Percentiles rank a stretch among this genome's conserved stretches.
Evolutionary conservation across 495 filamentous ascomycete species (phyloP).

Genomic region (Penicillium argentinense): DNA sequence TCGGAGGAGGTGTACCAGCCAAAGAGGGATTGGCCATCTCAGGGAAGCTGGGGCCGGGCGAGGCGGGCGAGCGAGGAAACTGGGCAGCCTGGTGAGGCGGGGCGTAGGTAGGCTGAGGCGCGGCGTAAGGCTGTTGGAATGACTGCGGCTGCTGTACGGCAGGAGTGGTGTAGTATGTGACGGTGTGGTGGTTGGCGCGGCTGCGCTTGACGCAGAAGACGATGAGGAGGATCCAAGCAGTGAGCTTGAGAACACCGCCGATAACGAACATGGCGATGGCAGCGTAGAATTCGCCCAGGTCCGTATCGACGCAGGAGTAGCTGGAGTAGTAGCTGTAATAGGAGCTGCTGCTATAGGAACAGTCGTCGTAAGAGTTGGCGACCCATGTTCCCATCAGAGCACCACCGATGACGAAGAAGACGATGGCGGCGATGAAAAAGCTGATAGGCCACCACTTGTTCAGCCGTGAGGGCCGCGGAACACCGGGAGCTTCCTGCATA

Average conservation of each 20-base stretch:
- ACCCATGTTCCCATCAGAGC: constrained; percentile 19
- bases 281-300: constrained; percentile 17
- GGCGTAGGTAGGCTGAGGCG: constrained; percentile 14
- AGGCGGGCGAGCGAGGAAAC: constrained; percentile 12
- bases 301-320: constrained; percentile 1
- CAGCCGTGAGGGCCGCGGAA: constrained; percentile 1
- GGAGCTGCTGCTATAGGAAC: constrained; percentile 4
- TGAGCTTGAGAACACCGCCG: constrained; percentile 20
- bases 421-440: constrained; percentile 20
- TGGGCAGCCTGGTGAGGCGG: constrained; percentile 5
- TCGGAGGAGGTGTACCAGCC: constrained; percentile 13
- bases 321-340: constrained; percentile 8
- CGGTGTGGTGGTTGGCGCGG: constrained; percentile 8
- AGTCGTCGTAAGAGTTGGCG: constrained; percentile 5
- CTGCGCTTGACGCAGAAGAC: constrained; percentile 22
- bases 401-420: constrained; percentile 24
- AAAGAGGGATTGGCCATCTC: background rate
- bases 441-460: constrained; percentile 23
- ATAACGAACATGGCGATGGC: constrained; percentile 16
- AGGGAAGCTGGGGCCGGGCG: constrained; percentile 3
- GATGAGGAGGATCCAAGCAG: constrained; percentile 21
- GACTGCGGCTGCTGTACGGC: constrained; percentile 5
- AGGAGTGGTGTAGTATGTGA: constrained; percentile 14
- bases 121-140: constrained; percentile 10
- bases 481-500: background rate